Evolutionary conservation across 176 grass and related monocot genomes (phyloP), one percentile per base, ranked within the genome.

Genomic region (Oryza longistaminata): DNA sequence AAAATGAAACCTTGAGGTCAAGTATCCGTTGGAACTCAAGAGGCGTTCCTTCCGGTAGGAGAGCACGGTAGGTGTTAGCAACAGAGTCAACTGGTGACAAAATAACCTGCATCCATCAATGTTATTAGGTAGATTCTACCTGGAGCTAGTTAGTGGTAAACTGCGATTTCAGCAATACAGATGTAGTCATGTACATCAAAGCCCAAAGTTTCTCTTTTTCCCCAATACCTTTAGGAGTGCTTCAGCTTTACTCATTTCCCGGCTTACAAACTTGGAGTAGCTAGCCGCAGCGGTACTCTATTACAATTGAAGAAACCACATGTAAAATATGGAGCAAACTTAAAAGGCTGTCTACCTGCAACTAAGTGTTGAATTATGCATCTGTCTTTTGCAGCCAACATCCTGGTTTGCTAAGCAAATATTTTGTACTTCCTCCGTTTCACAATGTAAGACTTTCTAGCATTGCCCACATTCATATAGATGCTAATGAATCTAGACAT

Each of bases 221-320:
- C 16, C 75, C 43, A 29, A 68, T 82, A 98, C 96, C 96, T 98
- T 98, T 77, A 98, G 89, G 64, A 99, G 96, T 71, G 96, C 96
- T 96, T 99, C 96, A 79, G 96, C 96, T 96, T 99, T 99, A 88
- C 93, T 96, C 96, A 96, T 96, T 91, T 99, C 96, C 68, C 93
- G 96, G 80, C 88, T 89, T 66, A 99, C 96, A 91, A 99, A 99
- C 79, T 99, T 99, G 64, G 96, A 96, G 68, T 99, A 99, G 84
- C 90, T 96, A 78, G 90, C 68, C 15, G 88, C 90, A 84, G 68
- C 88, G 70, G 91, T 83, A 76, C 78, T 88, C 96, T 99, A 91
- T 84, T 76, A 33, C 62, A 81, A 86, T 80, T 49, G 42, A 74
- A 62, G 48, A 86, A 76, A 53, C 66, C 39, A 85, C 24, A 66